Evolutionary conservation across 192 early-diverging fungal genomes (phyloP), one percentile per base, ranked within the genome.

Genomic region (Lunasporangiospora selenospora): DNA sequence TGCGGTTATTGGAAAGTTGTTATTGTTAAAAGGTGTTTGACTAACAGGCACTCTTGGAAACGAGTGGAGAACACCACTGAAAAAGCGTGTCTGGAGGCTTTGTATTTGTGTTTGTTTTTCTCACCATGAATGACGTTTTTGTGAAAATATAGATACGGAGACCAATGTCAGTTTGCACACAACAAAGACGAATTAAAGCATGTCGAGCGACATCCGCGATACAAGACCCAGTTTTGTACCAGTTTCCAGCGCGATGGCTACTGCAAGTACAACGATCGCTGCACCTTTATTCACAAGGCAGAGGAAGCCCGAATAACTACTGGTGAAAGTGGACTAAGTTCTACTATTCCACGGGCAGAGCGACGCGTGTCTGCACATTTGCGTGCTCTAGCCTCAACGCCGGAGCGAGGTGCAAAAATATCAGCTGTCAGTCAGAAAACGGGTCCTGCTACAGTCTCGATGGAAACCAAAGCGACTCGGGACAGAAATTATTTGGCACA

Each of bases 81-180:
- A n/a, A n/a, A n/a, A n/a, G n/a, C n/a, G n/a, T n/a, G n/a, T n/a
- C n/a, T n/a, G n/a, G n/a, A n/a, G n/a, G n/a, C 31, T 44, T 21
- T 5, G 7, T 36, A 13, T 18, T 29, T 23, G 18, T 26, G 44
- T 23, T 37, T 34, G 23, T 36, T 44, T 58, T 45, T 32, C 37
- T n/a, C 52, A 27, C 1, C 34, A 13, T 2, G 4, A 23, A 51
- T 31, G 12, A 30, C 13, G 16, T 30, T 30, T 30, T 30, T n/a
- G n/a, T n/a, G n/a, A n/a, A n/a, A n/a, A n/a, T 46, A 54, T 83
- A 91, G 94, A 61, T 98, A 98, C 70, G 95, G 91, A 26, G 78
- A 83, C 21, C 89, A 94, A 63, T 99, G 97, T 83, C 92, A 95
- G 73, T 99, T 95, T 86, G 97, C 97, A 15, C 97, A 99, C 53